phyloP scores from a whole-genome alignment of 208 protist genomes.

The Acanthamoeba castellanii region DNA sequence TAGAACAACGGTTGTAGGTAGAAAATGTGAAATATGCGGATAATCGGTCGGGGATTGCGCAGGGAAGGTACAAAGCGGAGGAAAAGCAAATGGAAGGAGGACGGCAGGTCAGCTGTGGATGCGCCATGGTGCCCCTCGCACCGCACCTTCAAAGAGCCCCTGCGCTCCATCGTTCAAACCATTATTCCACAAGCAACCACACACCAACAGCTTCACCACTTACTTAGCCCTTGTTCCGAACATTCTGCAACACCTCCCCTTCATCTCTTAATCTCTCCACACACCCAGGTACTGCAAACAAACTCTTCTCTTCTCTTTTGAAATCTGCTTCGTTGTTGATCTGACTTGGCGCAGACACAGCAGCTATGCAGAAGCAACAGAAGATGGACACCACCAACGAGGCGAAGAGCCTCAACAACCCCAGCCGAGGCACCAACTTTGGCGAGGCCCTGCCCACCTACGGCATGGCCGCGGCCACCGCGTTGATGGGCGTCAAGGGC shows the following conservation, averaged over 20 bases:
- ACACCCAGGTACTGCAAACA: too few species aligned
- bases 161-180: neutral
- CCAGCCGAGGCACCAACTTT: neutral
- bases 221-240: too few species aligned
- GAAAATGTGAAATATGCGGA: neutral
- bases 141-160: neutral
- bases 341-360: too few species aligned
- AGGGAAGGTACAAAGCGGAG: neutral
- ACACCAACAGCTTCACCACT: too few species aligned
- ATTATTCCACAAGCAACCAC: too few species aligned
- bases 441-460: slow-evolving; percentile 31
- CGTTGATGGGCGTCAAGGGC: neutral
- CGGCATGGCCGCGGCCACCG: slow-evolving; percentile 1
- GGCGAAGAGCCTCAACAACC: too few species aligned
- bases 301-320: too few species aligned
- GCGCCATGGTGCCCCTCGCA: neutral
- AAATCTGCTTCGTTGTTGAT: too few species aligned
- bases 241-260: too few species aligned
- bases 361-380: neutral
- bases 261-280: too few species aligned
- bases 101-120: neutral
- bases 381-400: neutral
- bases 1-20: neutral
- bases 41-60: too few species aligned
- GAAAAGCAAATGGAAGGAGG: slow-evolving; percentile 32